Conservation (phyloP, 495 filamentous ascomycete species). For the Xanthoparmelia taractica region DNA sequence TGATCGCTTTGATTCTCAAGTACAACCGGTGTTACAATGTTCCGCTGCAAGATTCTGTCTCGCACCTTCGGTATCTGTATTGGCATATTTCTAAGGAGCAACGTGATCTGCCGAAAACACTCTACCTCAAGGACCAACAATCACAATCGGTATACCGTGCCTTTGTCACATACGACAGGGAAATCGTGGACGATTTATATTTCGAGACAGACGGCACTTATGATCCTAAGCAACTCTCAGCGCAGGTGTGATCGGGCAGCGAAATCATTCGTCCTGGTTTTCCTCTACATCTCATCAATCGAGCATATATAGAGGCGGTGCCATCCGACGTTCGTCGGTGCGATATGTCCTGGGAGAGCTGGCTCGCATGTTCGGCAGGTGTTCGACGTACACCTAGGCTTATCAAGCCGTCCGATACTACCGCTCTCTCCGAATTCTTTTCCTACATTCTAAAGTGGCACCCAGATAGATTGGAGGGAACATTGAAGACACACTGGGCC, state of each 20-base stretch:
- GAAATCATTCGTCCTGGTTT: not conserved
- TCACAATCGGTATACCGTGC: not conserved
- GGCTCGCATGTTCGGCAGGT: not conserved
- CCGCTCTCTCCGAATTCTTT: not conserved
- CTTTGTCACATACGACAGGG: not conserved
- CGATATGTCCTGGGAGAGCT: not conserved
- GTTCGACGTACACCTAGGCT: not conserved
- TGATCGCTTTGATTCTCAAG: conserved; percentile 9
- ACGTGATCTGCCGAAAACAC: not conserved
- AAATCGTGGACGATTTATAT: conserved; percentile 12
- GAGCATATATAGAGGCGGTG: not conserved
- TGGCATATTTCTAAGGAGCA: conserved; percentile 17
- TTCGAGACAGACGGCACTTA: conserved; percentile 5
- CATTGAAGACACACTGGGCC: conserved; percentile 6
- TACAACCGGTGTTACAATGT: conserved; percentile 13
- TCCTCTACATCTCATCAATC: not conserved
- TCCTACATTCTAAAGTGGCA: not conserved
- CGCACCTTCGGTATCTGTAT: conserved; percentile 32
- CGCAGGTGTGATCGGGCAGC: not conserved
- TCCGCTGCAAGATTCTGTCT: conserved; percentile 18
- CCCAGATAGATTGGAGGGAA: not conserved
- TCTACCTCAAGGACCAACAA: conserved; percentile 7
- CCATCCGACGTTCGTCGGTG: not conserved
- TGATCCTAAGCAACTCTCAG: not conserved
- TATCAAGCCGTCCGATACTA: not conserved